Evolutionary conservation across 257 asterid genomes (phyloP), one percentile per base, ranked within the genome.

Genomic region (Lycium barbarum): DNA sequence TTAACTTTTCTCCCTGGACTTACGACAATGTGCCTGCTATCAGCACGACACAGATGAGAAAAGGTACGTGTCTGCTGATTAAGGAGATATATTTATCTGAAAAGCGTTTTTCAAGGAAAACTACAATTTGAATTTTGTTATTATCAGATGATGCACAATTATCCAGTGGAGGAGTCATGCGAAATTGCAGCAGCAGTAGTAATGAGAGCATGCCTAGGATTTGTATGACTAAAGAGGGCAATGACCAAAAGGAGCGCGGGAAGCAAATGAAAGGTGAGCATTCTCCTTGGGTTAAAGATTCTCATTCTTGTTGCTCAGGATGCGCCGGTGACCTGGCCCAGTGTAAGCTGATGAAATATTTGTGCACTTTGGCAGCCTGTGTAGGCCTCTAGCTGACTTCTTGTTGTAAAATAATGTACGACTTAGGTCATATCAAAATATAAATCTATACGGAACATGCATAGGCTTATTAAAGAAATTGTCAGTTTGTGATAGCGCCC

Each of bases 161-260:
- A 80, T 85, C 88, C 54, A 90, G 86, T 61, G 80, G 87, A 12
- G 45, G 86, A 61, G 66, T 83, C 22, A 26, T 86, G 9, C 86
- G 87, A 66, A 93, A 90, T 84, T 88, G 89, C 87, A 88, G 97
- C 91, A 90, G 93, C 87, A 90, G 95, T 83, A 91, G 95, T 84
- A 92, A 85, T 80, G 98, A 93, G n/a, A 90, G 91, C 88, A 84
- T 88, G 71, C 91, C 92, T 83, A 85, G 80, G 81, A 58, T 85
- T 35, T 83, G 90, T 88, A 84, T 83, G n/a, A 78, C 76, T 70
- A 84, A 86, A 76, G 93, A 85, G 81, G 79, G 80, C 73, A 86
- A 84, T 80, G 85, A 65, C 53, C 90, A 89, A 85, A 86, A 90
- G 84, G 88, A 80, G 74, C 84, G 73, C 87, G 72, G 57, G 78